Percentiles rank a stretch among this genome's conserved stretches.
Conservation (phyloP, 2,329 filamentous ascomycete species). For the Aspergillus novoparasiticus region DNA sequence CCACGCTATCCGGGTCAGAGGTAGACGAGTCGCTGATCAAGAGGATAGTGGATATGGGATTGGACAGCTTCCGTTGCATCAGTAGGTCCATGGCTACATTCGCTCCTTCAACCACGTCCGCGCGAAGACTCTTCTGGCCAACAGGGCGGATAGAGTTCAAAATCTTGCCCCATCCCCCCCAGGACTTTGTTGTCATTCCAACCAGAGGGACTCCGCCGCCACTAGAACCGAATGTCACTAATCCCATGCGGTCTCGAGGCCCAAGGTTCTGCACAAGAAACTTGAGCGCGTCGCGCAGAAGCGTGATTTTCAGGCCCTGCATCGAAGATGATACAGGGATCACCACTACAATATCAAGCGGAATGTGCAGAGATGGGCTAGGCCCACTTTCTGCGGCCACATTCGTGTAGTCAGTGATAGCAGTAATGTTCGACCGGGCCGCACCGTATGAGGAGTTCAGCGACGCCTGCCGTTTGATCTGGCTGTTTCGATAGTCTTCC, state of each 20-base stretch:
- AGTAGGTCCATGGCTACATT: slow-evolving; percentile 98
- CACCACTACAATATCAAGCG: slow-evolving; percentile 92
- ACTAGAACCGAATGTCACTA: slow-evolving; percentile 95
- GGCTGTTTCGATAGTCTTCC: slow-evolving; percentile 71
- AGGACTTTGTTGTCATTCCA: slow-evolving; percentile 96
- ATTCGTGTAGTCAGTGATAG: slow-evolving; percentile 88
- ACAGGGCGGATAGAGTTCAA: slow-evolving; percentile 87
- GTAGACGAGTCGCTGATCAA: slow-evolving; percentile 97
- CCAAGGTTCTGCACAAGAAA: slow-evolving; percentile 90
- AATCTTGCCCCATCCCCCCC: slow-evolving; percentile 87
- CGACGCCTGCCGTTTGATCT: slow-evolving; percentile 74
- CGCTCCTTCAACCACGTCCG: slow-evolving; percentile 94
- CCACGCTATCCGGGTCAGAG: slow-evolving; percentile 90
- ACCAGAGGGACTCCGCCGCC: slow-evolving; percentile 91
- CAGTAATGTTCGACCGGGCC: slow-evolving; percentile 79
- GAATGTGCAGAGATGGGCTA: slow-evolving; percentile 81
- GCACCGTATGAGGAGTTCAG: slow-evolving; percentile 80
- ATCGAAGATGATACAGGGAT: slow-evolving; percentile 97
- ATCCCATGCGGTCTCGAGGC: slow-evolving; percentile 91
- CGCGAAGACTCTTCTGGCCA: slow-evolving; percentile 92
- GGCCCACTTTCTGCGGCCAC: slow-evolving; percentile 53
- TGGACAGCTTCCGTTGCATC: slow-evolving; percentile 96
- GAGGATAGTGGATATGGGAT: slow-evolving; percentile 91
- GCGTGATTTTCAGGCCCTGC: slow-evolving; percentile 98
- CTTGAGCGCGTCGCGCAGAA: slow-evolving; percentile 85